Conservation (phyloP, 192 early-diverging fungal species). For the Geranomyces variabilis region DNA sequence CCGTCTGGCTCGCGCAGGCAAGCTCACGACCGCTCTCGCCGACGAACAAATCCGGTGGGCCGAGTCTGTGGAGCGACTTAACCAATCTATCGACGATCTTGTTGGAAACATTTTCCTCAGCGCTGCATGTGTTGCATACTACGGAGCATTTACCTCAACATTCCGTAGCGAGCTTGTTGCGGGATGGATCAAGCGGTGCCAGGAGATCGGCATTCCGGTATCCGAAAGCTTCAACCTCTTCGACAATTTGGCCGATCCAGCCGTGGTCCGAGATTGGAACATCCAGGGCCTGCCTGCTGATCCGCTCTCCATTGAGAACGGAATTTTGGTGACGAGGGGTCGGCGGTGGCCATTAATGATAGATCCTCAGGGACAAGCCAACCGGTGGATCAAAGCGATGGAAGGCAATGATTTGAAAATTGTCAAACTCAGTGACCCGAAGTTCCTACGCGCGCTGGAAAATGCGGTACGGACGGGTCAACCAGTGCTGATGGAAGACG, state of each 20-base stretch:
- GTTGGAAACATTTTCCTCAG: constrained; percentile 64
- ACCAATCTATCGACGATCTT: constrained; percentile 52
- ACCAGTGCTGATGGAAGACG: constrained; percentile 64
- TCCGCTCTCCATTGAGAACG: constrained; percentile 62
- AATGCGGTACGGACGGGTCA: constrained; percentile 66
- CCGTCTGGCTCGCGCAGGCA: constrained; percentile 57
- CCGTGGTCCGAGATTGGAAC: constrained; percentile 63
- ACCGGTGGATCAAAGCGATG: constrained; percentile 61
- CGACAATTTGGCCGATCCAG: constrained; percentile 58
- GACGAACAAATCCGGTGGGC: constrained; percentile 69
- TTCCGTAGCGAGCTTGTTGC: constrained; percentile 51
- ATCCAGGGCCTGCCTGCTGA: constrained; percentile 65
- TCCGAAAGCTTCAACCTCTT: constrained; percentile 57
- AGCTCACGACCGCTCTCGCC: constrained; percentile 59
- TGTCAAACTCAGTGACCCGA: constrained; percentile 59
- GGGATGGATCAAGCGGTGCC: constrained; percentile 53
- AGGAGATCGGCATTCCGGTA: constrained; percentile 59
- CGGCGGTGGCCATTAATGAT: constrained; percentile 66
- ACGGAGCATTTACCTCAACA: constrained; percentile 61
- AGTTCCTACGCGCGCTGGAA: constrained; percentile 63
- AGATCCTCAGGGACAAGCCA: constrained; percentile 66
- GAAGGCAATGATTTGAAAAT: constrained; percentile 59
- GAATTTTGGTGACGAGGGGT: constrained; percentile 59
- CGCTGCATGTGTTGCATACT: constrained; percentile 60
- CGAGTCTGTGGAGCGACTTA: constrained; percentile 56